Base-by-base conservation (phyloP, 2,329 filamentous ascomycete genomes). In the Emmonsiellopsis sp. region DNA sequence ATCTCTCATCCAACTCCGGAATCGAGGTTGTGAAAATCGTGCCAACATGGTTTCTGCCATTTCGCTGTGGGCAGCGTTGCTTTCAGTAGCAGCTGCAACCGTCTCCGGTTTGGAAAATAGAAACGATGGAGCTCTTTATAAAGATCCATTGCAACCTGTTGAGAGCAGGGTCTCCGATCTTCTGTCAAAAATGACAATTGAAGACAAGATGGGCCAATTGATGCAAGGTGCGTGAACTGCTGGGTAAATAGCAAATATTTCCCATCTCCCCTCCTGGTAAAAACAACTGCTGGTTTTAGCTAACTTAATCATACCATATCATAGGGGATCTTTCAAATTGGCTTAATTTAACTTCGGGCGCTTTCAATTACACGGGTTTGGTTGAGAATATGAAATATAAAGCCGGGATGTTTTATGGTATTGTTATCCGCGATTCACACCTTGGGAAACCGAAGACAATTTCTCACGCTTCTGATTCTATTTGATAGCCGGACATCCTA, bases 151-250 rank as follows among this genome's bases (percentile, higher is more conserved):
- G 53, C 80, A 82, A 5, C 71, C 80, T 7, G 73, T 88, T 11
- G 81, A 87, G 50, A 79, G 78, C 49, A 77, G 86, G 55, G 79
- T 89, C 9, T 67, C 78, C 8, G 85, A 89, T 65, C 76, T 90
- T 5, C 70, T 90, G 51, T 79, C 79, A 10, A 79, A 83, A 26
- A 90, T 90, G 86, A 87, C 83, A 0, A 78, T 87, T 52, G 76
- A 85, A 62, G 86, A 90, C 55, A 90, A 90, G 71, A 79, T 81
- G 44, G 77, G 83, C 1, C 86, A 89, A 65, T 73, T 85, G 59
- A 75, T 85, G 31, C 83, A 85, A 64, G 82, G 45, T 49, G 26
- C 2, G 42, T 44, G 15, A 30, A 13, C 38, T 30, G 35, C 9
- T 38, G 35, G 13, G 35, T 5, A n/a, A 7, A 13, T 3, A 44